A percentile compares a stretch with the other conserved stretches of the same genome.
These are phyloP conservation scores for Codiaeum variegatum DNA, from an alignment of 441 rosid genomes.

Conservation along the genomic window DNA sequence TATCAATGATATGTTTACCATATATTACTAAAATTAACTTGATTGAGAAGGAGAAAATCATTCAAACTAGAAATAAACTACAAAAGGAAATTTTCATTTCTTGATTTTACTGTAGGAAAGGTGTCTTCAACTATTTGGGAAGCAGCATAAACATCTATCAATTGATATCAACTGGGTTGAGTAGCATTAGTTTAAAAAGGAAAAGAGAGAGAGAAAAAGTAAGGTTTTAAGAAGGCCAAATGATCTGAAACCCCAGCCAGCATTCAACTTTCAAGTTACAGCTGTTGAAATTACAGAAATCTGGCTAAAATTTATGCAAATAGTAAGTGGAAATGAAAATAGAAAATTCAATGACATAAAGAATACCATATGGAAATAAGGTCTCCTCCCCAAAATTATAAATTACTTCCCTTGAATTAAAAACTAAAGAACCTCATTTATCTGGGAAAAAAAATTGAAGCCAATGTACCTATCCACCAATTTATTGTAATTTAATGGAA, in stretches of 20 bases:
- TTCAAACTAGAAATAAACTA: background rate
- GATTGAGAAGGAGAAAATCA: background rate
- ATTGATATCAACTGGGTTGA: background rate
- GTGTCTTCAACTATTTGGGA: background rate
- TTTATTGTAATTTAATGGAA: constrained; percentile 61
- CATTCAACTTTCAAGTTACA: constrained; percentile 10
- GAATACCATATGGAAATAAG: background rate
- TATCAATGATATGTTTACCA: background rate
- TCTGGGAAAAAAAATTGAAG: background rate
- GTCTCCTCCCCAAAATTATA: constrained; percentile 1
- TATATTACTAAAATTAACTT: background rate
- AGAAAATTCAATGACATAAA: background rate
- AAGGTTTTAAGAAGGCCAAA: background rate
- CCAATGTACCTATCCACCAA: constrained; percentile 68
- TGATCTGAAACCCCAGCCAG: constrained; percentile 2
- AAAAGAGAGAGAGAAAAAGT: background rate
- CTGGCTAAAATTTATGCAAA: constrained; percentile 5
- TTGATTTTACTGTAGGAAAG: constrained; percentile 7
- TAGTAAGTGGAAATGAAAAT: background rate
- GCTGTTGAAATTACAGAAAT: background rate
- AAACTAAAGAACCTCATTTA: constrained; percentile 12
- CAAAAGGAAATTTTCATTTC: constrained; percentile 2
- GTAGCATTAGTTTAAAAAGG: background rate
- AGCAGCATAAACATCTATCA: background rate
- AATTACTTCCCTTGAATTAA: constrained; percentile 9